Evolutionary conservation across 768 basidiomycete species (phyloP).

Genomic region (Trametopsis cervina): DNA sequence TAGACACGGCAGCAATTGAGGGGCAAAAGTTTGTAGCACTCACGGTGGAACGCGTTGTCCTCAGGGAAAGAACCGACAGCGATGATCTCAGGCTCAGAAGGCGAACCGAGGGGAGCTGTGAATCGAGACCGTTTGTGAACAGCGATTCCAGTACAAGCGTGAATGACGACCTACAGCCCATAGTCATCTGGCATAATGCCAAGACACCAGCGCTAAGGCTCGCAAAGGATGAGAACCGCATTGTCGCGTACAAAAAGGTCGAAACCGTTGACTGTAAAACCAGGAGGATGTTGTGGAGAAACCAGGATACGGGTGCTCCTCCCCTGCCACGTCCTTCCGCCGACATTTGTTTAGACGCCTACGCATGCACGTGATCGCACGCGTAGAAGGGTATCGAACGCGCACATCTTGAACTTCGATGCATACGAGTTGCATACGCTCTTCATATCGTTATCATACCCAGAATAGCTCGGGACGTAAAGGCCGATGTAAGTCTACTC

Average conservation of each 20-base stretch:
- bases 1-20: not conserved
- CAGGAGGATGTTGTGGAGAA: not conserved
- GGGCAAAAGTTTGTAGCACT: constrained; percentile 24
- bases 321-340: not conserved
- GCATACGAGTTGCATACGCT: too few species aligned
- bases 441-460: too few species aligned
- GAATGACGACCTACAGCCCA: not conserved
- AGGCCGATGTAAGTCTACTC: too few species aligned
- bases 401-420: too few species aligned
- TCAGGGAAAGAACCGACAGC: constrained; percentile 57
- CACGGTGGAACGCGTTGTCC: constrained; percentile 71
- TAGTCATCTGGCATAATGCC: not conserved
- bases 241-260: not conserved
- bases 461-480: too few species aligned
- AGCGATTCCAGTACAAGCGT: not conserved
- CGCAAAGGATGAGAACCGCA: not conserved
- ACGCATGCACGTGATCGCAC: too few species aligned
- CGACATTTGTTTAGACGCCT: not conserved
- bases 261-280: not conserved
- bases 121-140: constrained; percentile 1
- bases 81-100: constrained; percentile 46
- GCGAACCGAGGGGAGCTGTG: constrained; percentile 23
- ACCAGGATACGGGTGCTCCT: not conserved
- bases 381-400: too few species aligned
- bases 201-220: not conserved